Conservation (phyloP, 257 asterid genomes). For the Solanum tarapatanum region DNA sequence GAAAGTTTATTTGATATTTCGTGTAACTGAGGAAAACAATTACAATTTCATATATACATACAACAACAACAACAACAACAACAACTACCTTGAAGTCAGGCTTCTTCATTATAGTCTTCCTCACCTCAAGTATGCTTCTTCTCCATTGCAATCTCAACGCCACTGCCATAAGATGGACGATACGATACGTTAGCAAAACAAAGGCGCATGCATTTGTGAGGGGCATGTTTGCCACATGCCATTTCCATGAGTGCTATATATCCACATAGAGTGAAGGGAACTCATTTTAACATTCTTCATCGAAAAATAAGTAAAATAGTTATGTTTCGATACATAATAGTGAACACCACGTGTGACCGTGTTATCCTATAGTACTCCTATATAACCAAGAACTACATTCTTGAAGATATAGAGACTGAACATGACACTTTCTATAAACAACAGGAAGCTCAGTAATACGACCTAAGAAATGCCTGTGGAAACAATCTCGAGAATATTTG, state of each 20-base stretch:
- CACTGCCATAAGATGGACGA: neutral
- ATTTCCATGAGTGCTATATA: neutral
- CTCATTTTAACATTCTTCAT: neutral
- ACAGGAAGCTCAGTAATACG: slow-evolving; percentile 7
- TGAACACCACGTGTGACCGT: neutral
- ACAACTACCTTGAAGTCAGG: neutral
- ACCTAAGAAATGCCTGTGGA: slow-evolving; percentile 45
- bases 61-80: neutral
- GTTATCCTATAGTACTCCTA: neutral
- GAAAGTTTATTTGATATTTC: neutral
- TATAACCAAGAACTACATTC: neutral
- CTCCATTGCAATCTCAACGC: slow-evolving; percentile 29
- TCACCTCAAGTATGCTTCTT: slow-evolving; percentile 29
- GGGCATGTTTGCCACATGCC: neutral
- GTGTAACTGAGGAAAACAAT: neutral
- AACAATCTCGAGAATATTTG: slow-evolving; percentile 38
- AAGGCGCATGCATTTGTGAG: neutral
- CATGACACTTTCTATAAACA: neutral
- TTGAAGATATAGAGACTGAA: neutral
- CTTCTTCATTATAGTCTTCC: neutral
- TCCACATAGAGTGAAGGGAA: neutral
- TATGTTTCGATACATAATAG: neutral
- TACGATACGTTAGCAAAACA: neutral
- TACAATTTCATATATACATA: neutral
- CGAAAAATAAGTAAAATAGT: neutral